Base-by-base conservation (phyloP, 2,329 filamentous ascomycete species). In the Xylariales sp. region DNA sequence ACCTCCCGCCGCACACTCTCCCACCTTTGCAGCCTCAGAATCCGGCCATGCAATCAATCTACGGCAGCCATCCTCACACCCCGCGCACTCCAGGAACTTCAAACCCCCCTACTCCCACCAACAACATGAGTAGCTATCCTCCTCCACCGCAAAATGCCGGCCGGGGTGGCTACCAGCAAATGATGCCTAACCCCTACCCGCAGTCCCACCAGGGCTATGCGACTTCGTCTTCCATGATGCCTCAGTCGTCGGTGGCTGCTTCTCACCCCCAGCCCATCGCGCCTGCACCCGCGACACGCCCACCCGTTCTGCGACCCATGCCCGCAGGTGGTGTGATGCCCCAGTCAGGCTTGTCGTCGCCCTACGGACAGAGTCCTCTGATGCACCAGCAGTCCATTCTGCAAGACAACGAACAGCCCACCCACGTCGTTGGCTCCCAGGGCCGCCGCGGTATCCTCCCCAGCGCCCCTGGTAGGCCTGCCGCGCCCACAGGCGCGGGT, bases 371-470 rank as follows among this genome's bases (percentile, higher is more conserved):
- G 44, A 67, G 67, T 43, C 66, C 61, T 6, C 61, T 77, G 49
- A 78, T 81, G 72, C 55, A 62, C 30, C 76, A 69, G 56, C 71
- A 68, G 50, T 67, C 68, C 50, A 74, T 77, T 51, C 60, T 76
- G 42, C 70, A 30, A 18, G 78, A 78, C 33, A 65, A 62, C 23
- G 78, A 83, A 11, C 79, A 82, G 53, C 87, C 86, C 13, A 93
- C 88, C 21, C 91, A 96, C 57, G 91, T 96, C 33, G 91, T 97
- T 38, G 91, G 91, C 38, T 95, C 90, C 18, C 91, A 97, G 67
- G 91, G 91, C 42, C 82, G 91, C 47, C 80, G 91, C 49, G 91
- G 91, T 33, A 94, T 96, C 27, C 67, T 97, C 45, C 91, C 91
- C 13, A 95, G 89, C 53, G 89, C 90, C 44, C 88, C 89, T 20